phyloP scores from a whole-genome alignment of 371 early-diverging fungal genomes.

The Gilbertella persicaria region DNA sequence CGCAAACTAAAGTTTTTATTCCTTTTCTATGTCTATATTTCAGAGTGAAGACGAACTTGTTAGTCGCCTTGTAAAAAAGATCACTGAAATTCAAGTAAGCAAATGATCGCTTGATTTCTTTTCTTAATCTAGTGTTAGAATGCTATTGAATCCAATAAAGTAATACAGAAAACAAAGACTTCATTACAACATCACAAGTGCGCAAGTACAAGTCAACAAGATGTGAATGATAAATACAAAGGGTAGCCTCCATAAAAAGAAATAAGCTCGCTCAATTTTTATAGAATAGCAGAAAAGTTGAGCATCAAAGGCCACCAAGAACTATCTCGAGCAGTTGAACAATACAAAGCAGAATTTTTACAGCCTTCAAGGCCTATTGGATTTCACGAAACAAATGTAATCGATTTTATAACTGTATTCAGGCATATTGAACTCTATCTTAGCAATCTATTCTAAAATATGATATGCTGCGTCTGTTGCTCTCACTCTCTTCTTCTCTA shows the following conservation, averaged over 20 bases:
- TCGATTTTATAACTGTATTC: too few species aligned
- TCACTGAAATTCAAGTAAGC: not conserved
- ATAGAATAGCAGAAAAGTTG: conserved; percentile 13
- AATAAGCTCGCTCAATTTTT: not conserved
- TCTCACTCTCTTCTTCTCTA: conserved; percentile 18
- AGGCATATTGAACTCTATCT: too few species aligned
- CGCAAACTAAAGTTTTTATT: too few species aligned
- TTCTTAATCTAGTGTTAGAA: not conserved
- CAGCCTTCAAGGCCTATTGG: conserved; percentile 3
- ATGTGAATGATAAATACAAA: conserved; percentile 16
- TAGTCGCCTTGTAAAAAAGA: not conserved
- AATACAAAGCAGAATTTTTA: conserved; percentile 3
- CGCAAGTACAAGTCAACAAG: conserved; percentile 22
- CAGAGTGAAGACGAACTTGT: not conserved
- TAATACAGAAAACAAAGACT: conserved; percentile 14
- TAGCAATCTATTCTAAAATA: conserved; percentile 26
- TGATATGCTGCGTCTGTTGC: conserved; percentile 18
- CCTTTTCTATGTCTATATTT: not conserved
- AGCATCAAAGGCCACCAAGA: conserved; percentile 16
- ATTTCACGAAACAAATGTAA: conserved; percentile 7
- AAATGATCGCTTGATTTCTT: not conserved
- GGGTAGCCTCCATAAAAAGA: conserved; percentile 8
- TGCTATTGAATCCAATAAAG: conserved; percentile 1
- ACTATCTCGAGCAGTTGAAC: conserved; percentile 8
- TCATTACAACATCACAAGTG: conserved; percentile 17